Evolutionary conservation across 768 basidiomycete genomes (phyloP).

Genomic region (Mycena haematopus): DNA sequence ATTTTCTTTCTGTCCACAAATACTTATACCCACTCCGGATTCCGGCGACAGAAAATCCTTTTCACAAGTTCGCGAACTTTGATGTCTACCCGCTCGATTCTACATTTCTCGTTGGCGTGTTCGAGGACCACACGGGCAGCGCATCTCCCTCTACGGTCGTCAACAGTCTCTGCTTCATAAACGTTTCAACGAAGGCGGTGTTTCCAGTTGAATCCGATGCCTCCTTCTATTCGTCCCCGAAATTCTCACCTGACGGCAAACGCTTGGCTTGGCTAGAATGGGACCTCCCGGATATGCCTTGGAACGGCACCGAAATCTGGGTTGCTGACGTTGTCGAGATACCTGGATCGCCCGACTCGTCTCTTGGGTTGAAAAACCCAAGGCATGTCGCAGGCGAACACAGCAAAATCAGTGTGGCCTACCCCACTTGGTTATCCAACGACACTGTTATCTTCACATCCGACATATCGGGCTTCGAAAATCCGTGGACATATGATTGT

Average conservation of each 20-base stretch:
- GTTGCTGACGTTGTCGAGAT: conserved; percentile 52
- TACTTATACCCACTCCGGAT: conserved; percentile 13
- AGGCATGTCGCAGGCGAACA: conserved; percentile 58
- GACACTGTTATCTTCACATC: conserved; percentile 66
- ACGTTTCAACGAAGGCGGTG: conserved; percentile 51
- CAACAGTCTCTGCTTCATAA: conserved; percentile 64
- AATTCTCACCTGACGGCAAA: conserved; percentile 59
- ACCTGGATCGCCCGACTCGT: conserved; percentile 23
- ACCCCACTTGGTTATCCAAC: conserved; percentile 66
- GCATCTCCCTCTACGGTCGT: conserved; percentile 53
- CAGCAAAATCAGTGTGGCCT: conserved; percentile 57
- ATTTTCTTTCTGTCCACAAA: conserved; percentile 7
- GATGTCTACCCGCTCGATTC: conserved; percentile 58
- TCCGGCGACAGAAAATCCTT: conserved; percentile 46
- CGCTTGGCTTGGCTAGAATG: conserved; percentile 62
- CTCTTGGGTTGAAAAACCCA: conserved; percentile 42
- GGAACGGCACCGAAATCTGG: conserved; percentile 67
- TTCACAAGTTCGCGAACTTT: conserved; percentile 70
- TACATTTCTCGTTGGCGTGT: conserved; percentile 62
- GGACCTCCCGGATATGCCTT: conserved; percentile 66
- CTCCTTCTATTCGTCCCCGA: conserved; percentile 72
- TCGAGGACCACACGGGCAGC: conserved; percentile 74
- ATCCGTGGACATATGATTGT: conserved; percentile 65
- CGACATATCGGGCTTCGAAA: conserved; percentile 70
- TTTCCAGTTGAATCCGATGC: conserved; percentile 57